Evolutionary conservation across 2,329 filamentous ascomycete species (phyloP), one percentile per base, ranked within the genome.

Genomic region (Penicillium freii): DNA sequence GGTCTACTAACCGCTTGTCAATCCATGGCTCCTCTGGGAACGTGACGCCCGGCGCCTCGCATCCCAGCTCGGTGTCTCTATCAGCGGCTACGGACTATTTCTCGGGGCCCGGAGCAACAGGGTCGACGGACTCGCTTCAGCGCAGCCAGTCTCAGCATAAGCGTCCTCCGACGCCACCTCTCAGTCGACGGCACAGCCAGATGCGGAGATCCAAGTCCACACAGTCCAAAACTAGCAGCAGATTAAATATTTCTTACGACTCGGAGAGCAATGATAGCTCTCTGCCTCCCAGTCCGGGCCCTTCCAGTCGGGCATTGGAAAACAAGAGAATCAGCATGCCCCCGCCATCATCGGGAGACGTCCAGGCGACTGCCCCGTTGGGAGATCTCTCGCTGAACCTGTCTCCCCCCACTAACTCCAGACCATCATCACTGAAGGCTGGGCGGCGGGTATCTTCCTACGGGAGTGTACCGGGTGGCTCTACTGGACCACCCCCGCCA

Each of bases 131-230:
- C 5, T 58, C 67, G 15, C 63, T 72, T 23, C 61, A 66, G 10
- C 71, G 72, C 53, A 73, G 67, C 40, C 63, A 67, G 29, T 72
- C 70, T 11, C 71, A 73, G 40, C 65, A 73, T 19, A 78, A 76
- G 60, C 76, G 75, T 25, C 76, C 79, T 3, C 78, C 80, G 10
- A 77, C 79, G 10, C 80, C 80, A 23, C 81, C 81, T 21, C 61
- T 80, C 25, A 73, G 79, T 56, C 70, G 81, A 53, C 76, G 80
- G 48, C 79, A 79, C 54, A 80, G 78, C 56, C 78, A 80, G 56
- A 71, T 75, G 66, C 71, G 69, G 54, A 64, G 73, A 31, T 71
- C 69, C 36, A 73, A 75, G 57, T 71, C 72, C 15, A 68, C 67
- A 8, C 54, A 71, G 47, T 69, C 71, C 48, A 71, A 70, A 60